Conservation (phyloP, 305 asterid genomes). For the Solanum hybrid region DNA sequence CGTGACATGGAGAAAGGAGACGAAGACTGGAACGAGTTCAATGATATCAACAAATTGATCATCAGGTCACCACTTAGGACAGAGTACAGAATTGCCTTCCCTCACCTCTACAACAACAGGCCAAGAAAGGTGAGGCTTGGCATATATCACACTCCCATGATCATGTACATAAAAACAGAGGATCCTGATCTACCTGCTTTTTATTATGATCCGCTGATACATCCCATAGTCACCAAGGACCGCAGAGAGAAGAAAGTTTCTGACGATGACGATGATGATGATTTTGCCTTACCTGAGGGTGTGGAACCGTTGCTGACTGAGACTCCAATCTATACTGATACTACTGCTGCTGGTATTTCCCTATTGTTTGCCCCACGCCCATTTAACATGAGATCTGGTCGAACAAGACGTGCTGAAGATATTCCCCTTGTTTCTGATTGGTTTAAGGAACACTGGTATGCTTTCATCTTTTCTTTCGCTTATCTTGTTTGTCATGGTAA, state of each 20-base stretch:
- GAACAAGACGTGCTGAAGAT: conserved; percentile 98
- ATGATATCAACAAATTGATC: conserved; percentile 92
- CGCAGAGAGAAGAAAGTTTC: conserved; percentile 57
- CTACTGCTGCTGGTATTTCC: conserved; percentile 97
- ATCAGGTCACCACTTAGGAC: conserved; percentile 98
- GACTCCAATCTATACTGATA: conserved; percentile 84
- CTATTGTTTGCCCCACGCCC: conserved; percentile 98
- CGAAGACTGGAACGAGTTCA: conserved; percentile 99
- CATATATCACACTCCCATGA: conserved; percentile 92
- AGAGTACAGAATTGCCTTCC: conserved; percentile 93
- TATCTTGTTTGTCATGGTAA: background rate
- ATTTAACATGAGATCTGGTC: conserved; percentile 97
- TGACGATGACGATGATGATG: conserved; percentile 87
- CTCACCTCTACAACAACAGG: conserved; percentile 93
- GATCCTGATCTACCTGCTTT: conserved; percentile 99
- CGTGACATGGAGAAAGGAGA: conserved; percentile 99
- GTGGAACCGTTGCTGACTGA: conserved; percentile 66
- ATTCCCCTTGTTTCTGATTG: conserved; percentile 99
- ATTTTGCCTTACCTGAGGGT: conserved; percentile 79
- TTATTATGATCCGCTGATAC: conserved; percentile 92
- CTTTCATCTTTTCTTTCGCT: conserved; percentile 1
- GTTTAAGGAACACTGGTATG: conserved; percentile 98
- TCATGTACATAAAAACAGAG: conserved; percentile 97
- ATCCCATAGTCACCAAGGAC: conserved; percentile 87
- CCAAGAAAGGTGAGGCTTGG: conserved; percentile 94